Percentiles rank a stretch among this genome's conserved stretches.
These are phyloP conservation scores for Xylariaceae sp. DNA, from an alignment of 2,329 filamentous ascomycete species.

Conservation along the genomic window DNA sequence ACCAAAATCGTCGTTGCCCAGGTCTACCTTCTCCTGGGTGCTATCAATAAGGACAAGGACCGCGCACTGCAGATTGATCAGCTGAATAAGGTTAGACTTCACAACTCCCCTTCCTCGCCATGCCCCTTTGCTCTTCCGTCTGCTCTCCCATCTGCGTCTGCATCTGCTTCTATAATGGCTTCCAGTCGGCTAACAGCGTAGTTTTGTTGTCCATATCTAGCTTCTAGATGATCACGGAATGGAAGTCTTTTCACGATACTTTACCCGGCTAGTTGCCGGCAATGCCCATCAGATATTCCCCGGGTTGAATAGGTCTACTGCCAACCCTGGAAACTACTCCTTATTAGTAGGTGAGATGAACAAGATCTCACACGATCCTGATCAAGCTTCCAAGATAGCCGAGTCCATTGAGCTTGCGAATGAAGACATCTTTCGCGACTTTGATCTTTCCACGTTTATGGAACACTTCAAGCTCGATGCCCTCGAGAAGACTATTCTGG, in stretches of 20 bases:
- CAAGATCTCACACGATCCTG: slow-evolving; percentile 73
- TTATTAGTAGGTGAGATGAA: slow-evolving; percentile 78
- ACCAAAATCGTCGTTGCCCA: slow-evolving; percentile 94
- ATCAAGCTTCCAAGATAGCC: slow-evolving; percentile 85
- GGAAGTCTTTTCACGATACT: slow-evolving; percentile 97
- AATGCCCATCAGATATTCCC: slow-evolving; percentile 92
- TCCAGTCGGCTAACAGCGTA: neutral
- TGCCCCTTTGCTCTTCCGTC: neutral
- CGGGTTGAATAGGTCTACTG: slow-evolving; percentile 63
- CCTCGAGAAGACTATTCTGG: slow-evolving; percentile 79
- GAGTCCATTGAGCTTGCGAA: slow-evolving; percentile 87
- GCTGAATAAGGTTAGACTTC: slow-evolving; percentile 70
- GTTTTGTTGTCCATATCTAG: slow-evolving; percentile 40
- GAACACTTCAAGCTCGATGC: slow-evolving; percentile 93
- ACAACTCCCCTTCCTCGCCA: neutral
- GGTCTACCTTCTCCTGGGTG: slow-evolving; percentile 88
- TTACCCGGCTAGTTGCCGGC: slow-evolving; percentile 83
- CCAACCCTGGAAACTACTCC: slow-evolving; percentile 76
- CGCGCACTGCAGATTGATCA: slow-evolving; percentile 78
- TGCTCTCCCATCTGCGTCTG: neutral
- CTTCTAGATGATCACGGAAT: slow-evolving; percentile 97
- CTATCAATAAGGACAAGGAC: slow-evolving; percentile 89
- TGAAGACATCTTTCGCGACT: slow-evolving; percentile 90
- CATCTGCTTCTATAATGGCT: neutral
- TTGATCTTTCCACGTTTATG: slow-evolving; percentile 92